These are phyloP conservation scores for Phytophthora ohioensis DNA, from an alignment of 352 stramenopile species.

Conservation along the genomic window DNA sequence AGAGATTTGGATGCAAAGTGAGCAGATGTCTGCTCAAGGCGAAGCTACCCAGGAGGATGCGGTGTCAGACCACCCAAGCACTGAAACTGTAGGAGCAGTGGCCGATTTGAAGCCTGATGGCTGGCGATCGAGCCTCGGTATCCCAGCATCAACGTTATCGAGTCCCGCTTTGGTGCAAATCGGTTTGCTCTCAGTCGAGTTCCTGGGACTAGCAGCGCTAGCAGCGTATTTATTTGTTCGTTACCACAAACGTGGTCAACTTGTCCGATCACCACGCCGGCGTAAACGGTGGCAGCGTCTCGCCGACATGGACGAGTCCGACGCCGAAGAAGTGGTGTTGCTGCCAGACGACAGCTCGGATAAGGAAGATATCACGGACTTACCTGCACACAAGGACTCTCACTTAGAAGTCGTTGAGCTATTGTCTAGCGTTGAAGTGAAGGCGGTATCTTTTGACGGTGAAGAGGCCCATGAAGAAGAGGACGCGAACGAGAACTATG, in stretches of 20 bases:
- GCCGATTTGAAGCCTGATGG: neutral
- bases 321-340: conserved; percentile 59
- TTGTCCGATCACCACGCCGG: conserved; percentile 8
- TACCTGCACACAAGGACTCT: conserved; percentile 8
- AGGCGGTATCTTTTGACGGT: conserved; percentile 14
- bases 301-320: conserved; percentile 28
- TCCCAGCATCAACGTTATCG: neutral
- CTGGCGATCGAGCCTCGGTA: neutral
- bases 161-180: conserved; percentile 23
- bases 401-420: conserved; percentile 25
- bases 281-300: conserved; percentile 48
- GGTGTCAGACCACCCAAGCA: neutral
- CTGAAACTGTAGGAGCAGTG: neutral
- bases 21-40: conserved; percentile 2
- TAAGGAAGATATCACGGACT: conserved; percentile 18
- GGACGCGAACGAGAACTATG: conserved; percentile 5
- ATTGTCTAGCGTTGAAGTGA: conserved; percentile 11
- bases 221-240: conserved; percentile 41
- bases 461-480: conserved; percentile 23
- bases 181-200: conserved; percentile 26
- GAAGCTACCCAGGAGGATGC: conserved; percentile 1
- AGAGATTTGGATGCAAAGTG: conserved; percentile 28
- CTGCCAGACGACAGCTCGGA: conserved; percentile 37
- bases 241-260: conserved; percentile 27
- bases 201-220: conserved; percentile 37